These are phyloP conservation scores for Fusarium pseudoanthophilum DNA, from an alignment of 2,329 filamentous ascomycete genomes.

Conservation along the genomic window DNA sequence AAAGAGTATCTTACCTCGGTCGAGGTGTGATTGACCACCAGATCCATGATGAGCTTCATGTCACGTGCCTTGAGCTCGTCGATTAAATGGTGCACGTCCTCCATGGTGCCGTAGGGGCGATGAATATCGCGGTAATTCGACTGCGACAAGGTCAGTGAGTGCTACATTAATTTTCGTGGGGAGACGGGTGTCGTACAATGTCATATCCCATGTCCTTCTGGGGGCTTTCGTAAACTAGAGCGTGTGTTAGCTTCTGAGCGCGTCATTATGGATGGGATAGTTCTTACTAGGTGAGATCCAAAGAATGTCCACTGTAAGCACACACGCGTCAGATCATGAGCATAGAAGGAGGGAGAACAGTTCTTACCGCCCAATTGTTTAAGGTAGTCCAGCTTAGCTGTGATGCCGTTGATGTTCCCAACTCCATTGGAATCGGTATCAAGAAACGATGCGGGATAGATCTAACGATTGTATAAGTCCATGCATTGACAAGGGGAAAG, in stretches of 20 bases:
- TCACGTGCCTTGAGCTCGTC: slow-evolving; percentile 25
- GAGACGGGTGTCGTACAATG: background rate
- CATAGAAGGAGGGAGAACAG: rapidly evolving
- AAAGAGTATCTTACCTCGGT: background rate
- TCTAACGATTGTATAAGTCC: slow-evolving; percentile 45
- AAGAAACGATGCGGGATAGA: slow-evolving; percentile 67
- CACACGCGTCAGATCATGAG: background rate
- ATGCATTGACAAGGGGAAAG: rapidly evolving
- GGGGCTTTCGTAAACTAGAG: slow-evolving; percentile 34
- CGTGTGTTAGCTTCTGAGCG: background rate
- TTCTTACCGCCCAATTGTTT: slow-evolving; percentile 25
- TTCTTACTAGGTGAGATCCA: background rate
- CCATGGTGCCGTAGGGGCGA: slow-evolving; percentile 30
- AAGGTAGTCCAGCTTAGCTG: slow-evolving; percentile 61
- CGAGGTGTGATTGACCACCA: slow-evolving; percentile 40
- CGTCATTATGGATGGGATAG: rapidly evolving
- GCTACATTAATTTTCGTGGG: no score
- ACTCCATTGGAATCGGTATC: slow-evolving; percentile 64
- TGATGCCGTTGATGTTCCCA: slow-evolving; percentile 63
- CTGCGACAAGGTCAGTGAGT: background rate
- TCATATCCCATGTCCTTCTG: slow-evolving; percentile 41
- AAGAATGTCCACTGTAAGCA: background rate
- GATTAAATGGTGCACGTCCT: slow-evolving; percentile 35
- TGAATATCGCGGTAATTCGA: slow-evolving; percentile 38
- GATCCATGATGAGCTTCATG: slow-evolving; percentile 35